Percentiles rank a stretch among this genome's conserved stretches.
Conservation (phyloP, 805 yeast genomes). For the Schwanniomyces vanrijiae region DNA sequence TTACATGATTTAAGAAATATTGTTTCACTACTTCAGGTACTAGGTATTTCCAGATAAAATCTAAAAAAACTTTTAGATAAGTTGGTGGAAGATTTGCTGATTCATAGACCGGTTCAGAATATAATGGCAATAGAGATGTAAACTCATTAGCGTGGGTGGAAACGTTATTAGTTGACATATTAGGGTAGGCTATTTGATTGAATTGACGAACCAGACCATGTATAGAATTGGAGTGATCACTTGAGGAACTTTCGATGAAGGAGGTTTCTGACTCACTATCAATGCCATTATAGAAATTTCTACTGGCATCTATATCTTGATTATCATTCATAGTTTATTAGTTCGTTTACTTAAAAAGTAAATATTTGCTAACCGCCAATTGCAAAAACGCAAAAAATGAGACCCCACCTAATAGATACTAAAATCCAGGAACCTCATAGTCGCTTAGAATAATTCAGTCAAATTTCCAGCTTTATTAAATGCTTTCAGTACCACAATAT, state of each 20-base stretch:
- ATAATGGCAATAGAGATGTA: not conserved
- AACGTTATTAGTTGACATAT: not conserved
- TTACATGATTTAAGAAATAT: constrained; percentile 6
- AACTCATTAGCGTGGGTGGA: not conserved
- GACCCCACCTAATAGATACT: too few species aligned
- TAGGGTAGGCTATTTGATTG: too few species aligned
- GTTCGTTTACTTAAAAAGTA: too few species aligned
- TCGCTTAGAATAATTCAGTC: too few species aligned
- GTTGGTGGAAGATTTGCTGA: constrained; percentile 4
- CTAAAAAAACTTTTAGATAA: constrained; percentile 3
- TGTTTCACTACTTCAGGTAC: constrained; percentile 14
- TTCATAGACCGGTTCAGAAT: not conserved
- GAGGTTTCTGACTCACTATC: too few species aligned
- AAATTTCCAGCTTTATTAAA: too few species aligned
- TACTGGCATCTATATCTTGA: not conserved
- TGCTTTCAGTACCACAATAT: not conserved
- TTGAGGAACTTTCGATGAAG: too few species aligned
- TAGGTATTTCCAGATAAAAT: constrained; percentile 15
- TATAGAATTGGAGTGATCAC: too few species aligned
- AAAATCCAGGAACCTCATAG: not conserved
- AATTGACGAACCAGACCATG: too few species aligned
- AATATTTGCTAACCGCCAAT: not conserved
- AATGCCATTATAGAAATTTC: too few species aligned
- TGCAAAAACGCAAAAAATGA: not conserved
- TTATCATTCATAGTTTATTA: not conserved